Evolutionary conservation across 495 filamentous ascomycete genomes (phyloP), one percentile per base, ranked within the genome.

Genomic region (Talaromyces thailandensis): DNA sequence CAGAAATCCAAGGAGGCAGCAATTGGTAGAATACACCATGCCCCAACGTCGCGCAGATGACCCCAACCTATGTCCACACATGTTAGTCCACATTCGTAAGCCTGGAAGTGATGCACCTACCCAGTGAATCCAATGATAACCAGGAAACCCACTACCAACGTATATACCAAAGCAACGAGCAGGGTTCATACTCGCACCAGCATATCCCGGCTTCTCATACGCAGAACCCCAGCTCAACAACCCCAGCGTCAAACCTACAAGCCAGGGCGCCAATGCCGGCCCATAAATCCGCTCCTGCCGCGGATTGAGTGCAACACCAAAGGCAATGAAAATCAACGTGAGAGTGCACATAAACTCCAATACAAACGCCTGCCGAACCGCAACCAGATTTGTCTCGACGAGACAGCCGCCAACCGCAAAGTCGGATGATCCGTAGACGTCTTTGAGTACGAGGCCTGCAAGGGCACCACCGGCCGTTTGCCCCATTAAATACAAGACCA

Each of bases 271-370:
- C 18, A 78, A 65, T 1, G 78, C 74, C 14, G 76, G 79, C 0
- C 83, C 83, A 64, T 81, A 83, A 4, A 84, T 67, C 9, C 75
- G 61, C 5, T 69, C 70, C 64, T 84, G 82, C 12, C 83, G 70
- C 7, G 84, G 83, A 65, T 86, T 82, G 0, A 88, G 73, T 11
- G 79, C 84, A n/a, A 82, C 75, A 3, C 84, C 82, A 67, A 78
- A 78, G 3, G 72, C 64, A 37, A 78, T 62, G 58, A 72, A 76
- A 21, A 82, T 66, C 16, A 81, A 60, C 25, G 69, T 68, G 51
- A 78, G 68, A n/a, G 72, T 76, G 3, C 69, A 67, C 12, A 80
- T 67, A 35, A 73, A 75, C 67, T 84, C 81, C 53, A 79, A 72
- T 14, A 79, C 56, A 31, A 80, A 73, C 9, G 71, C 76, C 45